Evolutionary conservation across 164 flowering plant species (phyloP), one percentile per base, ranked within the genome.

Genomic region (Brasenia schreberi): DNA sequence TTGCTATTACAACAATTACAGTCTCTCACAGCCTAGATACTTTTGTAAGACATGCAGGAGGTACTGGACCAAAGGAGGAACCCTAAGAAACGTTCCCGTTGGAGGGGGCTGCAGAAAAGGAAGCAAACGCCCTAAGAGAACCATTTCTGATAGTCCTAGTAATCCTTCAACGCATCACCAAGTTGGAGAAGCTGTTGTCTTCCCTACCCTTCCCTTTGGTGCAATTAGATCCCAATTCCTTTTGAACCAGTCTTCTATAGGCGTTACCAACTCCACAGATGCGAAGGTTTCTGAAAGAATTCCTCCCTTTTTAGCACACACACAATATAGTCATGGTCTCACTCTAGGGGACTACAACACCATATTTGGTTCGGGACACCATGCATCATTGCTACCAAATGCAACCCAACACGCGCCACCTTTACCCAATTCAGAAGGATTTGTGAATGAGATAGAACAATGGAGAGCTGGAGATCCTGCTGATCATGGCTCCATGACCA

Each of bases 1-100:
- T 61, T 61, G 63, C 18, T 61, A 61, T 18, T 61, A 61, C 33
- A 61, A 61, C 63, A 61, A 61, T n/a, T 61, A 61, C 63, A 18
- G 23, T n/a, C 63, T 18, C 33, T 18, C 63, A 7, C 63, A 61
- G 33, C 63, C 63, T 9, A 61, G 63, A n/a, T 61, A 61, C 63
- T 18, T 61, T 18, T 61, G 63, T 18, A 61, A 61, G 33, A 61
- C 63, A 7, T 61, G 63, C 63, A 61, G 63, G 33, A 61, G 63
- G 63, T 61, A 61, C 33, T 61, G 63, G 63, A 61, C 63, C 63
- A 61, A 61, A 61, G 63, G 63, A 61, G 63, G 63, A 18, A 23
- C 63, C 9, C 63, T 61, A 18, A 7, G 63, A n/a, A 61, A 61
- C 18, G 63, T 61, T 18, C 63, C 63, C 9, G 63, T 61, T 61